These are phyloP conservation scores for Kwoniella europaea DNA, from an alignment of 768 basidiomycete genomes.

Conservation along the genomic window DNA sequence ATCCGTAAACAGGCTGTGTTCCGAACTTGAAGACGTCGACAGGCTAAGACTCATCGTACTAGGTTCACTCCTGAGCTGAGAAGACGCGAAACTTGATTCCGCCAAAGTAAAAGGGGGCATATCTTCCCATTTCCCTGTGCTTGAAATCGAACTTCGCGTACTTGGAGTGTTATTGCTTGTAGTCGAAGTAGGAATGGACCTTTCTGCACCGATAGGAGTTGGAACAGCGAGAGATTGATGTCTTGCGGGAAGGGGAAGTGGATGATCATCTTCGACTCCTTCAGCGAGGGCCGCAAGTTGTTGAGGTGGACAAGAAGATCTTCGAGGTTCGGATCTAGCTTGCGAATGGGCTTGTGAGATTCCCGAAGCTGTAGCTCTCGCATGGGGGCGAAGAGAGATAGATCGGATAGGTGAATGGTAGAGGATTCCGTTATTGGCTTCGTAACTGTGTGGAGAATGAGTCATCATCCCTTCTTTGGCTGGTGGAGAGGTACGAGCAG, in stretches of 20 bases:
- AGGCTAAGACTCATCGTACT: constrained; percentile 12
- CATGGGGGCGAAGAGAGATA: background rate
- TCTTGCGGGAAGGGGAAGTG: background rate
- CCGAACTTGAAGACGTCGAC: constrained; percentile 11
- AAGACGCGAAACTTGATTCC: background rate
- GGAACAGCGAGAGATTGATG: background rate
- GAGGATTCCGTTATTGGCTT: background rate
- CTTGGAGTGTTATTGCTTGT: background rate
- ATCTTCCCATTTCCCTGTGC: constrained; percentile 7
- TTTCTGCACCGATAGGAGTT: constrained; percentile 14
- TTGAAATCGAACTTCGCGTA: background rate
- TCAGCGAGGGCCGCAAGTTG: background rate
- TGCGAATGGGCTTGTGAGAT: background rate
- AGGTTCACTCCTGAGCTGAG: constrained; percentile 7
- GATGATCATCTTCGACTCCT: background rate
- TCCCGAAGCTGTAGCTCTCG: background rate
- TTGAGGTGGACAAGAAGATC: constrained; percentile 12
- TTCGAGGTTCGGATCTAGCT: constrained; percentile 2
- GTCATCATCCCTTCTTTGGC: background rate
- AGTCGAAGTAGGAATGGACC: background rate
- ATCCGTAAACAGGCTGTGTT: constrained; percentile 13
- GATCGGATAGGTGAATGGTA: background rate
- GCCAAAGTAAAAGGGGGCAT: constrained; percentile 20
- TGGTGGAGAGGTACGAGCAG: background rate
- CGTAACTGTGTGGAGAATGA: background rate